phyloP scores from a whole-genome alignment of 2,329 filamentous ascomycete genomes.

The Penicillium sp. region DNA sequence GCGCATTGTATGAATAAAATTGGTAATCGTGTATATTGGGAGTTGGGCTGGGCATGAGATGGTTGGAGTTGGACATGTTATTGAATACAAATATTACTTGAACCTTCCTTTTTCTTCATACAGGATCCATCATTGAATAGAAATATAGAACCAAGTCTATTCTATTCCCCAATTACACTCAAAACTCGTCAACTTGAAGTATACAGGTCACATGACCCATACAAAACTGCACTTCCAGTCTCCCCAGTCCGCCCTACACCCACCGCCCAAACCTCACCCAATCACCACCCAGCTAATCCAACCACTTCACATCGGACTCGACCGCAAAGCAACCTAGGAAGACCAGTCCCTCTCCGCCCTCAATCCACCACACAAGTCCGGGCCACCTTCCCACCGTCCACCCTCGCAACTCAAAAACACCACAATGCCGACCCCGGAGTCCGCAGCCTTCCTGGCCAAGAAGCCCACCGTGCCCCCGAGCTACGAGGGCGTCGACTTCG shows the following conservation, averaged over 20 bases:
- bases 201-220: constrained; percentile 6
- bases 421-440: constrained; percentile 62
- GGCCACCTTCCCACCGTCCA: not conserved
- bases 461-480: constrained; percentile 63
- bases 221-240: not conserved
- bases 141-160: too few relatives aligned
- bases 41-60: constrained; percentile 1
- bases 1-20: constrained; percentile 10
- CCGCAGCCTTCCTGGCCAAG: constrained; percentile 58
- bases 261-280: constrained; percentile 27
- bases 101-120: too few relatives aligned
- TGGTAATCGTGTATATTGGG: constrained; percentile 6
- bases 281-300: constrained; percentile 28
- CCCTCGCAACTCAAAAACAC: not conserved
- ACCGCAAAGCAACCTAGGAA: constrained; percentile 12
- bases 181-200: not conserved
- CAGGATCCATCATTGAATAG: too few relatives aligned
- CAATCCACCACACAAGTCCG: constrained; percentile 1
- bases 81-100: not conserved
- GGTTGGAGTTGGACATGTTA: not conserved
- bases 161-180: too few relatives aligned
- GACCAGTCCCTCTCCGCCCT: constrained; percentile 1
- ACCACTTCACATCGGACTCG: constrained; percentile 20
- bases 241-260: not conserved
- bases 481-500: constrained; percentile 64